phyloP scores from a whole-genome alignment of 2,329 filamentous ascomycete species.

The Colletotrichum caudatum region DNA sequence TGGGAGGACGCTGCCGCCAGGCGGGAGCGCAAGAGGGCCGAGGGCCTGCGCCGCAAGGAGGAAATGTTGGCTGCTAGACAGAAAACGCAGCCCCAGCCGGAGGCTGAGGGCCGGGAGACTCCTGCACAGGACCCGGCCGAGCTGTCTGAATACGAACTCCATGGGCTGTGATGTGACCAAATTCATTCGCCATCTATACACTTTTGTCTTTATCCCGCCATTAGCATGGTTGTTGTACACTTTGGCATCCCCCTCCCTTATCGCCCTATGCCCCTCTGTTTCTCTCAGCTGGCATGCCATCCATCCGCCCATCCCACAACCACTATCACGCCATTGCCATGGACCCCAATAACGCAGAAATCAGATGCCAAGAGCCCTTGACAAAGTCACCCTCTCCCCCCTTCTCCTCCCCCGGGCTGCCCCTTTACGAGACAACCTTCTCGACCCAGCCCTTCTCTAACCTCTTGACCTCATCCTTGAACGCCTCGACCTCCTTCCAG shows the following conservation, averaged over 20 bases:
- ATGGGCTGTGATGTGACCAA: slow-evolving; percentile 26
- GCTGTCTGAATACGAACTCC: slow-evolving; percentile 26
- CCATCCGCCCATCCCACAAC: not conserved
- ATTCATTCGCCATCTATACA: slow-evolving; percentile 41
- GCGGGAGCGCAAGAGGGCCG: slow-evolving; percentile 67
- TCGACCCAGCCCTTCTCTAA: slow-evolving; percentile 91
- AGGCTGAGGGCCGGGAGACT: not conserved
- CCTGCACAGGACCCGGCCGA: slow-evolving; percentile 4
- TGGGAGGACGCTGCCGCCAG: slow-evolving; percentile 68
- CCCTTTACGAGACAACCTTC: slow-evolving; percentile 71
- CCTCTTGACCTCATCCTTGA: slow-evolving; percentile 88
- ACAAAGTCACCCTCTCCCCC: not conserved
- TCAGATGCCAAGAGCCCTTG: slow-evolving; percentile 1
- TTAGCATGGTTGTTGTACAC: slow-evolving; percentile 51
- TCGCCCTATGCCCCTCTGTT: slow-evolving; percentile 8
- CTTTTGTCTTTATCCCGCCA: slow-evolving; percentile 40
- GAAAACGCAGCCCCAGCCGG: not conserved
- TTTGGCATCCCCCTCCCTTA: not conserved
- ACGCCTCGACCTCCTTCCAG: slow-evolving; percentile 91
- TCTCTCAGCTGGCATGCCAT: not conserved
- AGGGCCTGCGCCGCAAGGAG: slow-evolving; percentile 67
- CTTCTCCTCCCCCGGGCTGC: not conserved
- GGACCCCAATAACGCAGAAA: slow-evolving; percentile 37
- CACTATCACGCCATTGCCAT: not conserved
- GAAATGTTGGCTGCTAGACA: slow-evolving; percentile 50